Conservation (phyloP, 768 basidiomycete genomes). For the Boletus rubescentipes region DNA sequence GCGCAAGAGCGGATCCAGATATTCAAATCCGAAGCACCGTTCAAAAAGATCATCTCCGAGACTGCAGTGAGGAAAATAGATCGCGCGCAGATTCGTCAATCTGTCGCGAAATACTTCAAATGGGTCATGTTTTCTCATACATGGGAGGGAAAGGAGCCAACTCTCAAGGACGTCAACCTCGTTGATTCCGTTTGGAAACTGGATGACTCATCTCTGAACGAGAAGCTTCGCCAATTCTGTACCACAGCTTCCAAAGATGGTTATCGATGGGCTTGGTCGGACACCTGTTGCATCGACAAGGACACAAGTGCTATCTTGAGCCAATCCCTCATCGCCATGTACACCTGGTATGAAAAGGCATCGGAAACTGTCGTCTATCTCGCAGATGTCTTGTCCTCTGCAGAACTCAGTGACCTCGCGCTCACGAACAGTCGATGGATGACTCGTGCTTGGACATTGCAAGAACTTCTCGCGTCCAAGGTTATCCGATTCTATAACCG, state of each 20-base stretch:
- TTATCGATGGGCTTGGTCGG: neutral
- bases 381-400: neutral
- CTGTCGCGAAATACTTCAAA: neutral
- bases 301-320: neutral
- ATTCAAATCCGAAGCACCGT: neutral
- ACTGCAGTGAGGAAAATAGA: neutral
- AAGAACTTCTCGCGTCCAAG: conserved; percentile 14
- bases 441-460: conserved; percentile 11
- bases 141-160: neutral
- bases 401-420: neutral
- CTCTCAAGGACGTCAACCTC: neutral
- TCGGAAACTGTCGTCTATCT: neutral
- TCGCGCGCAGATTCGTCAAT: neutral
- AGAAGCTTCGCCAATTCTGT: neutral
- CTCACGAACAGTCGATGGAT: conserved; percentile 6
- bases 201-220: neutral
- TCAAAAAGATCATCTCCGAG: neutral
- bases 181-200: neutral
- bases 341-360: neutral
- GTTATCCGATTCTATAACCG: conserved; percentile 10
- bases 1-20: neutral
- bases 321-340: neutral
- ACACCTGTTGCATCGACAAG: neutral
- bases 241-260: neutral
- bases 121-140: neutral